A percentile compares a stretch with the other conserved stretches of the same genome.
These are phyloP conservation scores for Alternaria sp. DNA, from an alignment of 2,329 filamentous ascomycete species.

Conservation along the genomic window DNA sequence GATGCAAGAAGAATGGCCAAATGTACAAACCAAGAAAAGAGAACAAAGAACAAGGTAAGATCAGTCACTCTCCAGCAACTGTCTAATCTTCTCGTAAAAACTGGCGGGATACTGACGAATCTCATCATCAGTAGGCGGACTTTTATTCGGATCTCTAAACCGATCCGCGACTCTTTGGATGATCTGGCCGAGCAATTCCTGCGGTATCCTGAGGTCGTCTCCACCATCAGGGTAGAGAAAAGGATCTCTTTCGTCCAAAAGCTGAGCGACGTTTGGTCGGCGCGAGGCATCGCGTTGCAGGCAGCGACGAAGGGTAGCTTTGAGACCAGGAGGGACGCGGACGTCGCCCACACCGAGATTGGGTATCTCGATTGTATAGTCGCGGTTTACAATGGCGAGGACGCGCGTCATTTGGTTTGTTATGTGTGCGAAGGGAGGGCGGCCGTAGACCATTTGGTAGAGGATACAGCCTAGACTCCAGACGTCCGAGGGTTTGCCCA, in stretches of 20 bases:
- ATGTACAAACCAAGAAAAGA: neutral
- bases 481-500: slow-evolving; percentile 94
- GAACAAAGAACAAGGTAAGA: neutral
- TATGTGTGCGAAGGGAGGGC: slow-evolving; percentile 94
- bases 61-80: slow-evolving; percentile 47
- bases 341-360: slow-evolving; percentile 71
- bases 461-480: slow-evolving; percentile 97
- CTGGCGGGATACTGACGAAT: slow-evolving; percentile 56
- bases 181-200: slow-evolving; percentile 68
- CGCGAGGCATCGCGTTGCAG: slow-evolving; percentile 65
- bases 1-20: neutral
- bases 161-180: slow-evolving; percentile 67
- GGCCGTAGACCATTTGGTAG: slow-evolving; percentile 98
- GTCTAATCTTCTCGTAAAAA: slow-evolving; percentile 59
- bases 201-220: slow-evolving; percentile 58
- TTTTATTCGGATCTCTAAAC: slow-evolving; percentile 61
- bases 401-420: slow-evolving; percentile 85
- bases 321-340: slow-evolving; percentile 63
- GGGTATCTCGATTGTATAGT: slow-evolving; percentile 76
- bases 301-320: slow-evolving; percentile 65
- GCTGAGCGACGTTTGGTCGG: slow-evolving; percentile 65
- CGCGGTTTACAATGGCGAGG: slow-evolving; percentile 83
- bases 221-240: slow-evolving; percentile 67
- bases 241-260: slow-evolving; percentile 64
- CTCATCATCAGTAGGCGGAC: slow-evolving; percentile 66